Conservation (phyloP, 805 yeast genomes). For the Myxozyma kluyveri region DNA sequence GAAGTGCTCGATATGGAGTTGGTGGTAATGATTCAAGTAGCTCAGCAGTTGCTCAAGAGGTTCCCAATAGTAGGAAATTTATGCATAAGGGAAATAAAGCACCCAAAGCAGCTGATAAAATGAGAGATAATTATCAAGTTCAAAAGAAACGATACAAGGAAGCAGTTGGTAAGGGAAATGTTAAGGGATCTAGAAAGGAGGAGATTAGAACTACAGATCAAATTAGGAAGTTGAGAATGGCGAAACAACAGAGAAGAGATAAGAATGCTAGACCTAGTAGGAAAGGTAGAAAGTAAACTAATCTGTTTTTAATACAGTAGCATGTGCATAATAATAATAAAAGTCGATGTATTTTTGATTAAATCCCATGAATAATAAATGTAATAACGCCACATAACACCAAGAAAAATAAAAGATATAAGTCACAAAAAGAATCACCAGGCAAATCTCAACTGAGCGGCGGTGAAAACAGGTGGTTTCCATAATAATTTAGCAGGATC, state of each 20-base stretch:
- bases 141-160: slow-evolving; percentile 79
- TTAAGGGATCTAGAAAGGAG: slow-evolving; percentile 39
- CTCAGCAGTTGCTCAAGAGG: slow-evolving; percentile 28
- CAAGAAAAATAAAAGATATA: too few species aligned
- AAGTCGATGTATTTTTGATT: neutral
- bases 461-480: slow-evolving; percentile 94
- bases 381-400: neutral
- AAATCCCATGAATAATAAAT: neutral
- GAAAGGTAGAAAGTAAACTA: slow-evolving; percentile 32
- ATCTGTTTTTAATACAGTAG: neutral
- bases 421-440: slow-evolving; percentile 52
- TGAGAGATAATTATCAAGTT: slow-evolving; percentile 76
- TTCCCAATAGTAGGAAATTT: slow-evolving; percentile 41
- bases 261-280: slow-evolving; percentile 81
- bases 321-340: neutral
- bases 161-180: slow-evolving; percentile 72
- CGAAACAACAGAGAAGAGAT: slow-evolving; percentile 67
- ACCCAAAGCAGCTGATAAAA: slow-evolving; percentile 88
- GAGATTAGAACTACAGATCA: slow-evolving; percentile 71
- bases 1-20: slow-evolving; percentile 34
- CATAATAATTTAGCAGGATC: slow-evolving; percentile 72
- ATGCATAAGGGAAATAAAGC: slow-evolving; percentile 73
- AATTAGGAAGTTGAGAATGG: slow-evolving; percentile 71
- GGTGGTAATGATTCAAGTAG: slow-evolving; percentile 40
- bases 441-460: slow-evolving; percentile 92